These are phyloP conservation scores for Trypanosoma boissoni DNA, from an alignment of 208 protist genomes.

Conservation along the genomic window DNA sequence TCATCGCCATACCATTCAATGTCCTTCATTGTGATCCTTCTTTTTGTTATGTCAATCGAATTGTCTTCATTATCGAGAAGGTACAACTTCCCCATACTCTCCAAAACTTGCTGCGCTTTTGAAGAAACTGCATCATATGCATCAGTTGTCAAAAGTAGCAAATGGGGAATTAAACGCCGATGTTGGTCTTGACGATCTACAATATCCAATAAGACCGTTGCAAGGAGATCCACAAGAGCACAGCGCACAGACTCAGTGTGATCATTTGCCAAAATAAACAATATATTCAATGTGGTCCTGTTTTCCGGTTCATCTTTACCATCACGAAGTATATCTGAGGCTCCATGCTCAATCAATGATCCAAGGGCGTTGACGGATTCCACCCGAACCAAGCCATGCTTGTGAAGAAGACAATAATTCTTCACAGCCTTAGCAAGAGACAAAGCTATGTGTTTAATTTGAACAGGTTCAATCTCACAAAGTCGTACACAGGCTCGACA, in stretches of 20 bases:
- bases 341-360: constrained; percentile 66
- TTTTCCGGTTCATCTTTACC: constrained; percentile 64
- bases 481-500: constrained; percentile 63
- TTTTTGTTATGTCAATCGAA: constrained; percentile 69
- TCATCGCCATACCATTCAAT: constrained; percentile 92
- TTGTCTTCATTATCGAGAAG: constrained; percentile 90
- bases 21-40: constrained; percentile 87
- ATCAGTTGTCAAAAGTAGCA: constrained; percentile 78
- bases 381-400: constrained; percentile 75
- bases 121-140: constrained; percentile 47
- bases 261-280: constrained; percentile 84
- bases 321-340: constrained; percentile 60
- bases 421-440: constrained; percentile 74
- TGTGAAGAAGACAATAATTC: constrained; percentile 66
- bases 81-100: constrained; percentile 71
- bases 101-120: constrained; percentile 43
- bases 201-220: constrained; percentile 67
- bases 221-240: constrained; percentile 55
- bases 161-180: constrained; percentile 69
- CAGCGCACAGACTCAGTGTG: constrained; percentile 72
- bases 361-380: constrained; percentile 61
- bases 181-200: constrained; percentile 81
- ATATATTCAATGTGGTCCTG: constrained; percentile 42
- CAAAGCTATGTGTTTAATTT: constrained; percentile 60
- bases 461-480: constrained; percentile 72